A percentile compares a stretch with the other conserved stretches of the same genome.
Conservation (phyloP, 2,329 filamentous ascomycete genomes). For the Chaetomiaceae sp. region DNA sequence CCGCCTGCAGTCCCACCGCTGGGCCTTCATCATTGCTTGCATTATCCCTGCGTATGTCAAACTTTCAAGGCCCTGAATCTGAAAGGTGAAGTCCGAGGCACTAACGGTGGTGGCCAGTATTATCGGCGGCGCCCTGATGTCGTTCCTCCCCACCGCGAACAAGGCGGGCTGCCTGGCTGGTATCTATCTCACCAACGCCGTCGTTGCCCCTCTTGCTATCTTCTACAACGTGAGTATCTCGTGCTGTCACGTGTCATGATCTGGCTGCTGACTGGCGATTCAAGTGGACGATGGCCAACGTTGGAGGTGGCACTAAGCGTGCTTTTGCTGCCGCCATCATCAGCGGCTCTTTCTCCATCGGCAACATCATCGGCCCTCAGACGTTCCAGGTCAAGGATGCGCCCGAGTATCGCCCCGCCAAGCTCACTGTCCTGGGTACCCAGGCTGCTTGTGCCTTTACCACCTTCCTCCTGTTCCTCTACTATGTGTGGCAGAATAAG, state of each 20-base stretch:
- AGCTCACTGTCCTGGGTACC: constrained; percentile 50
- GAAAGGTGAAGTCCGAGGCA: too few species aligned
- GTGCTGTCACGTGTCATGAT: too few species aligned
- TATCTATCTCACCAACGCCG: constrained; percentile 48
- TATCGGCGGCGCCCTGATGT: constrained; percentile 49
- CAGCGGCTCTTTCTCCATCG: constrained; percentile 46
- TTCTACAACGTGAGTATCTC: constrained; percentile 39
- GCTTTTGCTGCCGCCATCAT: constrained; percentile 46
- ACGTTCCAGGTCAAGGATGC: constrained; percentile 50
- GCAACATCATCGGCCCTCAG: constrained; percentile 54
- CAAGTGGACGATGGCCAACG: constrained; percentile 47
- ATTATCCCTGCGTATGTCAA: constrained; percentile 45
- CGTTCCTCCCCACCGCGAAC: constrained; percentile 44
- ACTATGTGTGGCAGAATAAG: constrained; percentile 48
- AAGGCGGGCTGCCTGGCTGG: constrained; percentile 43
- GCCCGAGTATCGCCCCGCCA: constrained; percentile 49
- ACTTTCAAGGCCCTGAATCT: too few species aligned
- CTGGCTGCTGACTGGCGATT: background rate
- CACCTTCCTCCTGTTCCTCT: constrained; percentile 42
- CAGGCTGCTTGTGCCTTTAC: constrained; percentile 40
- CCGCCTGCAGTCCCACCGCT: constrained; percentile 43
- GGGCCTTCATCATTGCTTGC: constrained; percentile 45
- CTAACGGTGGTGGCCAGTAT: constrained; percentile 30
- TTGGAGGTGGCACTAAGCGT: constrained; percentile 49
- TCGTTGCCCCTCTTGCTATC: constrained; percentile 41